Percentiles rank a stretch among this genome's conserved stretches.
Conservation (phyloP, 202 grass and related monocot species). For the Setaria viridis region DNA sequence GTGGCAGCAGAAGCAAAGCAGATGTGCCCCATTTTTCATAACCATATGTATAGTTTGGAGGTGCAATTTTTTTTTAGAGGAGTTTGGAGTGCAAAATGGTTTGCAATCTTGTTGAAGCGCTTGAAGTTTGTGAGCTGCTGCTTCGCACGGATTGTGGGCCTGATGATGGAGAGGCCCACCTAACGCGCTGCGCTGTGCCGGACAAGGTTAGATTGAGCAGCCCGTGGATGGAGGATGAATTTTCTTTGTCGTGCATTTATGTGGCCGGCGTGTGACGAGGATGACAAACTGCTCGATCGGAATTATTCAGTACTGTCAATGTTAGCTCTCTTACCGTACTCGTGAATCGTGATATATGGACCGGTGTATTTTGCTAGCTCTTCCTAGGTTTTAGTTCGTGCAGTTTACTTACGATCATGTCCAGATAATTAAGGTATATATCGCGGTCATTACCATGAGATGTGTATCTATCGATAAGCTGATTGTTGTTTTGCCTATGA, state of each 20-base stretch:
- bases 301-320: not conserved
- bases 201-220: too few species aligned
- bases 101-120: too few species aligned
- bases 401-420: not conserved
- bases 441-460: not conserved
- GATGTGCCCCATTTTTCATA: too few species aligned
- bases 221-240: not conserved
- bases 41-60: too few species aligned
- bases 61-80: too few species aligned
- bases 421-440: not conserved
- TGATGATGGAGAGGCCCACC: too few species aligned
- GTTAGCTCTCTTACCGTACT: too few species aligned
- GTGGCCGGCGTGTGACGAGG: not conserved
- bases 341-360: not conserved
- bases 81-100: too few species aligned
- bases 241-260: not conserved
- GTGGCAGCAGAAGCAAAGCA: too few species aligned
- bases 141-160: too few species aligned
- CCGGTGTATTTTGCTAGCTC: not conserved
- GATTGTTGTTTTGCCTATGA: not conserved
- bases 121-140: too few species aligned
- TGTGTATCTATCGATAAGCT: not conserved
- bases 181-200: too few species aligned
- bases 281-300: not conserved
- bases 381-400: not conserved